phyloP scores from a whole-genome alignment of 2,329 filamentous ascomycete species.

The Fonsecaea pugnacius region DNA sequence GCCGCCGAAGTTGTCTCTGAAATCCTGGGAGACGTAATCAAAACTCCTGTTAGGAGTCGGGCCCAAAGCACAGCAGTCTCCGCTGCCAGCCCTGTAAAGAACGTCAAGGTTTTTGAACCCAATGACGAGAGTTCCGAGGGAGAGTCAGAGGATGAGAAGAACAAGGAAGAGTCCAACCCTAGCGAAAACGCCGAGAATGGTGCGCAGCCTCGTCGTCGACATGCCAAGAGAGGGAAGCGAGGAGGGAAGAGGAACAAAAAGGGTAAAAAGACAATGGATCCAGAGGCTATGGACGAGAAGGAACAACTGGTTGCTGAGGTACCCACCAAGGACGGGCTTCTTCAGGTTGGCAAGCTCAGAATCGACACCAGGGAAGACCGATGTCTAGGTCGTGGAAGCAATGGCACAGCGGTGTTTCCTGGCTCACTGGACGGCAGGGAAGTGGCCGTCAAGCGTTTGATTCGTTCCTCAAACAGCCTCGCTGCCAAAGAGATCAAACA shows the following conservation, averaged over 20 bases:
- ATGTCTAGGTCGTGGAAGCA: conserved; percentile 77
- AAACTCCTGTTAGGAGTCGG: conserved; percentile 33
- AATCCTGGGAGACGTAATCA: conserved; percentile 18
- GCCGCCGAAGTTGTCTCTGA: conserved; percentile 22
- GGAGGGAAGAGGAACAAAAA: conserved; percentile 40
- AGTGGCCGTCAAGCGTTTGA: conserved; percentile 95
- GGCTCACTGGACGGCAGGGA: conserved; percentile 92
- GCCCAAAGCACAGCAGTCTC: conserved; percentile 30
- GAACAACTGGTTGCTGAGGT: conserved; percentile 45
- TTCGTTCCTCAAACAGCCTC: conserved; percentile 93
- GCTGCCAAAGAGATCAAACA: conserved; percentile 91
- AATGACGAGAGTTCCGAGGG: conserved; percentile 33
- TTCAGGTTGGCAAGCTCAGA: conserved; percentile 65
- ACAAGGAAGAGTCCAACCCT: conserved; percentile 26
- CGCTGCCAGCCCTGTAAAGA: conserved; percentile 23
- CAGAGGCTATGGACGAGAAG: conserved; percentile 35
- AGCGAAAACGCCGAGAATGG: conserved; percentile 30
- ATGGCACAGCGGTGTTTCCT: conserved; percentile 94
- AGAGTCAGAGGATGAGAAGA: conserved; percentile 36
- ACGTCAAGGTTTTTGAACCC: conserved; percentile 16
- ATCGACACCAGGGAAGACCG: conserved; percentile 60
- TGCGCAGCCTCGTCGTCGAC: conserved; percentile 32
- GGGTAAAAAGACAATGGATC: conserved; percentile 41
- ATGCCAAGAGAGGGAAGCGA: conserved; percentile 40
- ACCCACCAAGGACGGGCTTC: conserved; percentile 63